Base-by-base conservation (phyloP, 768 basidiomycete genomes). In the Psilocybe azurescens region DNA sequence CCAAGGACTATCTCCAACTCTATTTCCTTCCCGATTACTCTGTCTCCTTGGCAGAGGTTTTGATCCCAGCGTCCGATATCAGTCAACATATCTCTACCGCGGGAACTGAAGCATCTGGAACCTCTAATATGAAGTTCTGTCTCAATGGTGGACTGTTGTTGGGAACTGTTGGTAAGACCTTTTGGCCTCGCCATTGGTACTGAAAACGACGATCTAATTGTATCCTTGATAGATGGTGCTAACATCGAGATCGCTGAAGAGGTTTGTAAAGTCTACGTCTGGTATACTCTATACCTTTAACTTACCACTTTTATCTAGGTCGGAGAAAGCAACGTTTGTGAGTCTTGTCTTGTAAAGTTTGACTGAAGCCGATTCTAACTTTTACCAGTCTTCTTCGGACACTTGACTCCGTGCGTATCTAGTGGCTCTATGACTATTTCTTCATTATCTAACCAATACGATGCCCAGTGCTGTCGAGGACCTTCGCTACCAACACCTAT, bases 1-100 rank as follows among this genome's bases (percentile, higher is more conserved):
- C 94, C 32, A 90, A 88, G 68, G 89, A 93, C 61, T 87, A 91
- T 66, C 88, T 99, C 65, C 87, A 88, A 50, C 83, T 99, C 63
- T 93, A 90, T 81, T 99, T 99, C 90, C 83, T 99, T 18, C 96
- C 97, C 0, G 97, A 99, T 73, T 99, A 99, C 78, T 91, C 89
- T 1, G 94, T 92, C 41, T 90, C 90, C 50, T 75, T 92, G 50
- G 91, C 93, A 1, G 93, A 94, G 71, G 78, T 95, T 24, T 81
- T 95, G 67, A 92, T 95, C 62, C 93, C 91, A n/a, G 93, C 97
- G 11, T 90, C 91, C 30, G 95, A 99, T 74, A 91, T 98, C 78
- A 90, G 88, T 63, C 94, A 97, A 72, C 97, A 99, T 75, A 98
- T 99, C 75, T 95, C 93, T 24, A 99, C 97, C 13, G 97, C 97